Evolutionary conservation across 257 asterid species (phyloP).

Genomic region (Echites panduratus): DNA sequence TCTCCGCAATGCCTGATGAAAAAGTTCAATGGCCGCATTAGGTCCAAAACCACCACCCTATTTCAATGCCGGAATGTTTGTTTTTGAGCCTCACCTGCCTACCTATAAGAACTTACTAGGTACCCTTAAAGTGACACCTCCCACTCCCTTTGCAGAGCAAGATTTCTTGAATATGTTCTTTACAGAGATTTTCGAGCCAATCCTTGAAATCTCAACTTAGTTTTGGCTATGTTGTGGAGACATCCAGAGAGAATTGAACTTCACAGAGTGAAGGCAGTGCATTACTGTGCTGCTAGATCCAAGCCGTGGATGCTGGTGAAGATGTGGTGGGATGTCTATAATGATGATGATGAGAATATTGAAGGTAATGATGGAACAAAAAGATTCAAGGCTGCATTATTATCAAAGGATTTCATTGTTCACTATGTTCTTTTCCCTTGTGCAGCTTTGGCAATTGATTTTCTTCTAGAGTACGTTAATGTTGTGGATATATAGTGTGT

Average conservation of each 20-base stretch:
- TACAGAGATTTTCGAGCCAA: slow-evolving; percentile 43
- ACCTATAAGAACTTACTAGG: slow-evolving; percentile 34
- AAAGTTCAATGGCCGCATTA: slow-evolving; percentile 47
- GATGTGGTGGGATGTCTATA: slow-evolving; percentile 66
- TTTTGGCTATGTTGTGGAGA: slow-evolving; percentile 76
- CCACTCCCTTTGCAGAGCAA: slow-evolving; percentile 62
- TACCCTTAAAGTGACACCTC: slow-evolving; percentile 38
- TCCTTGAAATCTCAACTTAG: slow-evolving; percentile 49
- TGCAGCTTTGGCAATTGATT: no score
- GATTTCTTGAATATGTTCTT: slow-evolving; percentile 73
- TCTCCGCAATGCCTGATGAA: slow-evolving; percentile 34
- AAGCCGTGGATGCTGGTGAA: slow-evolving; percentile 79
- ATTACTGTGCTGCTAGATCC: slow-evolving; percentile 83
- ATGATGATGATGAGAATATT: no score
- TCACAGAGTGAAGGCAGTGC: slow-evolving; percentile 57
- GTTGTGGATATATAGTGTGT: no score
- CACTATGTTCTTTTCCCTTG: no score
- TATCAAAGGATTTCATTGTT: no score
- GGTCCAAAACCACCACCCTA: slow-evolving; percentile 44
- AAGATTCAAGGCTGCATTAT: no score
- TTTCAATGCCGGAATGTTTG: slow-evolving; percentile 58
- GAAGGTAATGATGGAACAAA: no score
- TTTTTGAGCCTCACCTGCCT: slow-evolving; percentile 38
- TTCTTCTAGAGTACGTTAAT: no score
- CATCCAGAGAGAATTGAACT: slow-evolving; percentile 64